phyloP scores from a whole-genome alignment of 2,329 filamentous ascomycete genomes.

The Sordariomycetes sp. region DNA sequence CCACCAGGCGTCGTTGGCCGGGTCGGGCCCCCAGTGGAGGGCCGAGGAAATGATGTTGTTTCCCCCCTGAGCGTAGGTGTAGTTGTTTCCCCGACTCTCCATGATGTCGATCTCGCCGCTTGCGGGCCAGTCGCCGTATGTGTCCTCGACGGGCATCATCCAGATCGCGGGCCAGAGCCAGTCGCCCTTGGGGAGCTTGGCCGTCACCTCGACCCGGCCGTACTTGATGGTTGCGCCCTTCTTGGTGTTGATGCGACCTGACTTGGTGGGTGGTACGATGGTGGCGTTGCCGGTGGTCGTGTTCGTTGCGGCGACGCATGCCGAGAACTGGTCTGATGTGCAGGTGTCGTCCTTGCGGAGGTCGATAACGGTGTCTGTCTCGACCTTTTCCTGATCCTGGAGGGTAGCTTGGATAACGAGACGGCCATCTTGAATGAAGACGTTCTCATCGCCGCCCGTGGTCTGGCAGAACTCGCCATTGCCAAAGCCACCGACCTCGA shows the following conservation, averaged over 20 bases:
- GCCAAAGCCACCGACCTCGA: slow-evolving; percentile 66
- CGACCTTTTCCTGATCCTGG: slow-evolving; percentile 58
- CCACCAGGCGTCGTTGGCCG: slow-evolving; percentile 71
- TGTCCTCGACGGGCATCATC: slow-evolving; percentile 69
- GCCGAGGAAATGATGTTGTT: slow-evolving; percentile 74
- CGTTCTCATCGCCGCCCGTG: slow-evolving; percentile 62
- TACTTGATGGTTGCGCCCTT: slow-evolving; percentile 65
- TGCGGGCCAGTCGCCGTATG: slow-evolving; percentile 68
- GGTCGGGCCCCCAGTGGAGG: slow-evolving; percentile 73
- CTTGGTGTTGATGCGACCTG: slow-evolving; percentile 69
- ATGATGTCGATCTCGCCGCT: slow-evolving; percentile 80
- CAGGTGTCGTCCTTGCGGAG: slow-evolving; percentile 58
- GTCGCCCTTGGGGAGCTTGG: slow-evolving; percentile 67
- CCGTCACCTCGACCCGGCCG: slow-evolving; percentile 71
- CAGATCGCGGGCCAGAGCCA: slow-evolving; percentile 92
- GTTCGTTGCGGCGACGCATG: slow-evolving; percentile 66
- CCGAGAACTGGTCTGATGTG: slow-evolving; percentile 45
- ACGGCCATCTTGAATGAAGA: slow-evolving; percentile 59
- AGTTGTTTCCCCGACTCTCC: slow-evolving; percentile 76
- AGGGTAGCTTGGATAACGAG: slow-evolving; percentile 72
- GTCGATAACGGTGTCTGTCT: slow-evolving; percentile 58
- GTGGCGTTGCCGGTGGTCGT: slow-evolving; percentile 59
- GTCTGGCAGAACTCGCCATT: slow-evolving; percentile 79
- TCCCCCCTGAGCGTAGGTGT: slow-evolving; percentile 65
- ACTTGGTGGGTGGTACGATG: slow-evolving; percentile 69